A percentile compares a stretch with the other conserved stretches of the same genome.
Conservation (phyloP, 352 stramenopile species). For the Chrysophaeum taylorii region DNA sequence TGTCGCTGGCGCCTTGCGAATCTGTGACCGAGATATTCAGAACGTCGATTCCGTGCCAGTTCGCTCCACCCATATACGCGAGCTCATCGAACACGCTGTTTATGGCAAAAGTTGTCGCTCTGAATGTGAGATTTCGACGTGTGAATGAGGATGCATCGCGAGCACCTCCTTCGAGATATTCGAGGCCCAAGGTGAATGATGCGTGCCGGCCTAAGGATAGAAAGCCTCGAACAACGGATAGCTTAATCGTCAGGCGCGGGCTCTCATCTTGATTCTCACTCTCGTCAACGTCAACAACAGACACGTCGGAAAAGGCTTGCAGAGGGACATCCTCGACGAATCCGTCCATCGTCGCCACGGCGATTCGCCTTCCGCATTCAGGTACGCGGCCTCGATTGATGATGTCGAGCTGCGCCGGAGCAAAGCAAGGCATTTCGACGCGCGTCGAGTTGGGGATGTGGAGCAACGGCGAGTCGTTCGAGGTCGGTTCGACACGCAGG, state of each 20-base stretch:
- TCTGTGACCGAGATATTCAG: not conserved
- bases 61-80: not conserved
- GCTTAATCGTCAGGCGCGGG: too few species aligned
- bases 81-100: not conserved
- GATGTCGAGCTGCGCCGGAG: not conserved
- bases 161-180: too few species aligned
- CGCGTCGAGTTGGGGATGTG: not conserved
- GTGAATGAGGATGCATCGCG: too few species aligned
- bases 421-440: not conserved
- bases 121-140: too few species aligned
- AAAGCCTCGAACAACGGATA: too few species aligned
- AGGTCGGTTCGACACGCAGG: not conserved
- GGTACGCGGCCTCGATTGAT: not conserved
- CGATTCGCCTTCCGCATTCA: not conserved
- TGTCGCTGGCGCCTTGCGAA: not conserved
- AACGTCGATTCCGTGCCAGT: conserved; percentile 1
- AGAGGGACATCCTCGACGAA: conserved; percentile 5
- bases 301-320: not conserved
- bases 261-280: too few species aligned
- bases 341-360: not conserved
- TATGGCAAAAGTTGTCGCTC: too few species aligned
- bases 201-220: too few species aligned
- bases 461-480: not conserved
- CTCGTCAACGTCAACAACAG: not conserved
- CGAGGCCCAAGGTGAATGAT: too few species aligned